Percentiles rank a stretch among this genome's conserved stretches.
These are phyloP conservation scores for Abortiporus biennis DNA, from an alignment of 1,284 basidiomycete genomes.

Conservation along the genomic window DNA sequence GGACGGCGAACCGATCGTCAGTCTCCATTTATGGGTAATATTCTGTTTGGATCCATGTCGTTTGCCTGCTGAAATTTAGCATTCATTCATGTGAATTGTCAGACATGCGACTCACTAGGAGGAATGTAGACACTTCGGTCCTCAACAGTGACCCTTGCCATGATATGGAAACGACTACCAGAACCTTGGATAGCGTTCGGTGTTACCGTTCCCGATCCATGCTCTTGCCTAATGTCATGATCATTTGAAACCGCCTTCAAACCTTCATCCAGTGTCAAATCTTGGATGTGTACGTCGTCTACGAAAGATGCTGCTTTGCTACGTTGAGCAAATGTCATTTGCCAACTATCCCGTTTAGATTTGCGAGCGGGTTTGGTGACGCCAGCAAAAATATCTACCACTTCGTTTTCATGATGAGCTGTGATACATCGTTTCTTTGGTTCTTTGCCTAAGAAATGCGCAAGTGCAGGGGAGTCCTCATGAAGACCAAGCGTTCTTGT, in stretches of 20 bases:
- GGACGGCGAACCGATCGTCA: conserved; percentile 60
- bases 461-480: conserved; percentile 63
- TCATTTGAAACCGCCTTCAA: conserved; percentile 3
- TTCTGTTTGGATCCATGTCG: too few species aligned
- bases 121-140: conserved; percentile 62
- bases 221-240: too few species aligned
- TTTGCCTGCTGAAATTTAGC: too few species aligned
- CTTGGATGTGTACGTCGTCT: too few species aligned
- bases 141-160: conserved; percentile 51
- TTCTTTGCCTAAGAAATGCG: conserved; percentile 60
- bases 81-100: too few species aligned
- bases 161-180: conserved; percentile 59
- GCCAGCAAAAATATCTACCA: conserved; percentile 36
- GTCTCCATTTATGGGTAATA: conserved; percentile 72
- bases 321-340: conserved; percentile 40
- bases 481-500: conserved; percentile 63
- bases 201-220: conserved; percentile 9
- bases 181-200: conserved; percentile 8
- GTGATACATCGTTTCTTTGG: conserved; percentile 51
- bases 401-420: conserved; percentile 38
- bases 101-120: conserved; percentile 33
- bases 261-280: too few species aligned
- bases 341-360: conserved; percentile 22
- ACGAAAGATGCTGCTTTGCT: conserved; percentile 33
- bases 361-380: neutral